Evolutionary conservation across 2,329 filamentous ascomycete species (phyloP), one percentile per base, ranked within the genome.

Genomic region (Cercospora berteroae): DNA sequence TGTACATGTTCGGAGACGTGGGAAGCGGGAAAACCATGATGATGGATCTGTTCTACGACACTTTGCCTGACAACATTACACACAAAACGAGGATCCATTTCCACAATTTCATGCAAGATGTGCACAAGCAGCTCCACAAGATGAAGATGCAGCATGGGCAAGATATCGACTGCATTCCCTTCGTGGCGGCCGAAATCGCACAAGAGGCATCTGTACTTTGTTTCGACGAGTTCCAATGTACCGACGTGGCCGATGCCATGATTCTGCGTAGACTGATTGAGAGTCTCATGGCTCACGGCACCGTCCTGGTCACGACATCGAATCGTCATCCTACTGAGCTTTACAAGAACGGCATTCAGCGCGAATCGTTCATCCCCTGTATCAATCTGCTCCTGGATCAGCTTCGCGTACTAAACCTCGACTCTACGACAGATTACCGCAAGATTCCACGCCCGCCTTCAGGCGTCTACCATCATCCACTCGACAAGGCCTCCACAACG

Each of bases 91-190:
- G 95, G 58, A 97, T 99, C 76, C 95, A 99, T 82, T 99, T 99
- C 81, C 93, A 98, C 83, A 97, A 97, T 79, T 99, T 99, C 83
- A 99, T 99, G 95, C 95, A 98, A 80, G 92, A 96, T 79, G 90
- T 98, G 59, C 95, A 99, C 81, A 93, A 90, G 79, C 87, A 94
- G 68, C 83, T 98, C 74, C 95, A 98, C 82, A 88, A 88, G 77
- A 89, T 96, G 81, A 97, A 97, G 83, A 90, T 95, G 86, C 83
- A 89, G 74, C 88, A 96, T 78, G 95, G 95, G 31, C 93, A 89
- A 77, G 93, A 97, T 73, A 86, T 97, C 44, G 95, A 99, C 79
- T 92, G 88, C 0, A 87, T 98, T 55, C 94, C 94, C 0, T 95
- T 96, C 77, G 90, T 98, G 18, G 94, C 94, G 2, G 95, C 94